A percentile compares a stretch with the other conserved stretches of the same genome.
phyloP scores from a whole-genome alignment of 768 basidiomycete genomes.

The Lentinula sp. region DNA sequence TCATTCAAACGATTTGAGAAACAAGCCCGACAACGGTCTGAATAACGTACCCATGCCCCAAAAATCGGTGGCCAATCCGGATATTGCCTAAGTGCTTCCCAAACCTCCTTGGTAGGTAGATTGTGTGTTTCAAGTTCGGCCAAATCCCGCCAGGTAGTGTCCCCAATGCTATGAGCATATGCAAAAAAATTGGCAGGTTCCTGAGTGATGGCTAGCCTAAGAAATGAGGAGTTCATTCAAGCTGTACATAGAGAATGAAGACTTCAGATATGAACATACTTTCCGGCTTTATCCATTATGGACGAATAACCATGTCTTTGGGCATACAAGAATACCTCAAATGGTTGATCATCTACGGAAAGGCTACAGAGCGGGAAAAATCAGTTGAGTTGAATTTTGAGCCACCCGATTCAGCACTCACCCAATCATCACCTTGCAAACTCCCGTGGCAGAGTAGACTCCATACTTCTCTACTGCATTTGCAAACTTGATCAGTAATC shows the following conservation, averaged over 20 bases:
- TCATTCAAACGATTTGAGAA: neutral
- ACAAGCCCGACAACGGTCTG: neutral
- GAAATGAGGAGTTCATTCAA: neutral
- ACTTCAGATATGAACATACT: neutral
- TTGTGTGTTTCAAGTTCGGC: neutral
- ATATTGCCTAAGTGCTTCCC: neutral
- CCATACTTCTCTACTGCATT: constrained; percentile 8
- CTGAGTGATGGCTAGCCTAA: neutral
- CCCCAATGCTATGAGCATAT: constrained; percentile 1
- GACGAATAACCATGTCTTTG: neutral
- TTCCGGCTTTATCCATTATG: constrained; percentile 2
- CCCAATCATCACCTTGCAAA: neutral
- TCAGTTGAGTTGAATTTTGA: neutral
- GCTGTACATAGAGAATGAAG: neutral
- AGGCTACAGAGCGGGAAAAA: neutral
- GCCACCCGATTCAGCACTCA: neutral
- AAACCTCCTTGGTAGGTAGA: neutral
- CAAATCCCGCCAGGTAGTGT: neutral
- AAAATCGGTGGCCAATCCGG: constrained; percentile 1
- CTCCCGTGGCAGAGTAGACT: neutral
- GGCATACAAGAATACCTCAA: constrained; percentile 3
- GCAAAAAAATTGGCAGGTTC: constrained; percentile 4
- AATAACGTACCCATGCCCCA: neutral
- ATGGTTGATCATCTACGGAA: constrained; percentile 2
- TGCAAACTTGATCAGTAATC: neutral